Conservation (phyloP, 176 grass and related monocot species). For the Cocos nucifera region DNA sequence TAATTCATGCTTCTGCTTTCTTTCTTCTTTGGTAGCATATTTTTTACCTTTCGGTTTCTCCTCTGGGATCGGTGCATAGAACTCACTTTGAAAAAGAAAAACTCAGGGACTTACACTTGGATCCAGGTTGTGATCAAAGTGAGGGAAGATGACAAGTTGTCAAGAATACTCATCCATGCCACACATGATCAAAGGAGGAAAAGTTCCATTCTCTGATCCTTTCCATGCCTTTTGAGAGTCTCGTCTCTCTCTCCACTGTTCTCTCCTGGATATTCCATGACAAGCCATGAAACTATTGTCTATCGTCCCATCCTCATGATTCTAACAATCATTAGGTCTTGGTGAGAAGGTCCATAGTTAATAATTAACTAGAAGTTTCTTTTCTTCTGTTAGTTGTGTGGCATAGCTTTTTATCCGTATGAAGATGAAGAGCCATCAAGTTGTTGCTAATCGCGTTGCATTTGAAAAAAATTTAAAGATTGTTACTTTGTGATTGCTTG, state of each 20-base stretch:
- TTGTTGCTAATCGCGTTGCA: no score
- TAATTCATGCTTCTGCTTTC: constrained; percentile 16
- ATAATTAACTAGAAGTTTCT: constrained; percentile 1
- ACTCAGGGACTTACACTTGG: not conserved
- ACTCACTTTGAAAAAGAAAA: not conserved
- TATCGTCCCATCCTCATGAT: not conserved
- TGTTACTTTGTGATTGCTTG: no score
- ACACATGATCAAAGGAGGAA: constrained; percentile 40
- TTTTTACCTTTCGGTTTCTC: constrained; percentile 1
- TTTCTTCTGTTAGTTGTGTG: not conserved
- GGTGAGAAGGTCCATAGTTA: not conserved
- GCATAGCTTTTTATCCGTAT: no score
- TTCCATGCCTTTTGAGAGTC: constrained; percentile 5
- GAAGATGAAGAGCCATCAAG: no score
- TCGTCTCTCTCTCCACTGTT: not conserved
- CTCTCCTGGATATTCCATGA: constrained; percentile 2
- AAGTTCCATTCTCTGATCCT: not conserved
- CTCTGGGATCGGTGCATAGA: constrained; percentile 21
- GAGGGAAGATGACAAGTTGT: constrained; percentile 35
- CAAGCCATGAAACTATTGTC: not conserved
- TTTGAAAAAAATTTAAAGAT: no score
- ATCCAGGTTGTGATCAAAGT: constrained; percentile 31
- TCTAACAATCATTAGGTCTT: constrained; percentile 4
- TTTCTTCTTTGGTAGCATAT: constrained; percentile 2
- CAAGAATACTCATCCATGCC: constrained; percentile 43